Base-by-base conservation (phyloP, 108 stramenopile species). In the Cylindrotheca closterium region DNA sequence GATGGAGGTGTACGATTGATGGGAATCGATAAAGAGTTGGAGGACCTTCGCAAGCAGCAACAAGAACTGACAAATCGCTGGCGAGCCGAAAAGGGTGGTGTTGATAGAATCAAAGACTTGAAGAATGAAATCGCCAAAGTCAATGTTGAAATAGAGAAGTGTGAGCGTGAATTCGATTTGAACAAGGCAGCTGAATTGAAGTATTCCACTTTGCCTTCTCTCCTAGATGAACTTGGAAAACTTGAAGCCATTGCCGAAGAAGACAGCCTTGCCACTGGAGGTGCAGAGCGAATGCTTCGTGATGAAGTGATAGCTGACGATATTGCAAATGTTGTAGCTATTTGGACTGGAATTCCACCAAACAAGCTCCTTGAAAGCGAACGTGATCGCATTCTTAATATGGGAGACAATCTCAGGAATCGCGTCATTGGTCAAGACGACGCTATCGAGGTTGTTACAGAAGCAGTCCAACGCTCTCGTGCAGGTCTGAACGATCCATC, bases 261-360 rank as follows among this genome's bases (percentile, higher is more conserved):
- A 33, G 69, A 50, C 0, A 26, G 53, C 33, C 31, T n/a, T 26
- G 48, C 47, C 8, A 74, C 76, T 18, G 58, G 63, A 18, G 51
- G 60, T 17, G 61, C 55, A n/a, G 75, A 79, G 48, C 68, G 69
- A 37, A 89, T 94, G 88, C 69, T 91, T 27, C 90, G 93, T 45
- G 94, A 95, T 56, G 91, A 92, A 71, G 97, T 99, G 19, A 73
- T 92, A 12, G 92, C 96, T 1, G 96, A 99, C 63, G 96, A 98
- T 64, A 96, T 97, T 75, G 96, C 97, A 2, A 71, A 70, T 49
- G 91, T 98, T 19, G 96, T 98, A 18, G 79, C 83, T 17, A 81
- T 88, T 23, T 96, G 95, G 95, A 98, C 98, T 29, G 96, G 96
- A 22, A 94, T 98, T 48, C 95, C 96, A 22, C 79, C 95, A 5